phyloP scores from a whole-genome alignment of 306 rosid genomes.

The Castanea crenata region DNA sequence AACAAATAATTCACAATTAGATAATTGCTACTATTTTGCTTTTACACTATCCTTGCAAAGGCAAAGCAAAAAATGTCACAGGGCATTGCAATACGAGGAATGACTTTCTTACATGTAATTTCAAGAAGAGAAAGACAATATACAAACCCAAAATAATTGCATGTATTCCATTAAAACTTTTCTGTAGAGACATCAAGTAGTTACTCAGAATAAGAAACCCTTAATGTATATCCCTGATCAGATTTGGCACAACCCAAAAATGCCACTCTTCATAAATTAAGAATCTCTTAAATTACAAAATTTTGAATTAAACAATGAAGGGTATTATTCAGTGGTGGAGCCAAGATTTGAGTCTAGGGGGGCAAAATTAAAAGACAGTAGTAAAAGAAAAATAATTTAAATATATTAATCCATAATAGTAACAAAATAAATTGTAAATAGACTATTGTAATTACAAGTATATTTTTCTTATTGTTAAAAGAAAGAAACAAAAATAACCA shows the following conservation, averaged over 20 bases:
- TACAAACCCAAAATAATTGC: not conserved
- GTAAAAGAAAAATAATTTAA: too few species aligned
- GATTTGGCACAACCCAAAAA: not conserved
- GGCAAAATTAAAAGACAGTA: too few species aligned
- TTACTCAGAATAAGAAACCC: not conserved
- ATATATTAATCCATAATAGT: too few species aligned
- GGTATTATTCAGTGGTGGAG: not conserved
- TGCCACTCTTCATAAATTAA: not conserved
- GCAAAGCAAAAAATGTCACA: not conserved
- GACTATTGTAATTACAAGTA: too few species aligned
- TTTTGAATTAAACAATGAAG: not conserved
- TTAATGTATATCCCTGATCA: not conserved
- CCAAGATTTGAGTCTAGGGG: too few species aligned
- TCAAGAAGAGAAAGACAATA: not conserved
- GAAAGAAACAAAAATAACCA: too few species aligned
- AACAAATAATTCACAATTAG: not conserved
- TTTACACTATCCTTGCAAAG: not conserved
- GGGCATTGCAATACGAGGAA: not conserved
- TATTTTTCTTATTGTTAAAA: too few species aligned
- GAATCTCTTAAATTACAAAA: not conserved
- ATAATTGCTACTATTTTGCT: not conserved
- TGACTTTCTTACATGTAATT: not conserved
- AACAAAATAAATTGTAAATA: too few species aligned
- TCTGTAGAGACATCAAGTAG: not conserved
- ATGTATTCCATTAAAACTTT: not conserved